Evolutionary conservation across 495 filamentous ascomycete genomes (phyloP).

Genomic region (Aspergillus taichungensis): DNA sequence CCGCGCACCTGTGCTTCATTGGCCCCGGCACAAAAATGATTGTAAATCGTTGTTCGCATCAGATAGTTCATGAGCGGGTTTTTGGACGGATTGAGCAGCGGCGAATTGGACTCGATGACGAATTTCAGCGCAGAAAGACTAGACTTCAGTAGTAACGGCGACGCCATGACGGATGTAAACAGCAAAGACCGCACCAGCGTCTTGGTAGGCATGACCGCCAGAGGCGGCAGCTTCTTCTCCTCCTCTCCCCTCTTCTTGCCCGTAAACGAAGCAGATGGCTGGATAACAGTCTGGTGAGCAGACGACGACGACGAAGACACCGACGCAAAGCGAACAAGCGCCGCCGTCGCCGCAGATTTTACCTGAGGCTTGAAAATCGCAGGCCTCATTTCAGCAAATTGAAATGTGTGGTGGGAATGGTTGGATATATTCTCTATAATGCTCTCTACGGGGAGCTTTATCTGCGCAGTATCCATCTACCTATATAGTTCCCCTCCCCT

Average conservation of each 20-base stretch:
- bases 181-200: constrained; percentile 64
- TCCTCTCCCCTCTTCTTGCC: neutral
- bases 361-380: constrained; percentile 3
- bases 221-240: constrained; percentile 24
- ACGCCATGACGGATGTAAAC: constrained; percentile 67
- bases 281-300: constrained; percentile 6
- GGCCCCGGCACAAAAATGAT: constrained; percentile 76
- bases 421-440: too few relatives aligned
- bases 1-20: constrained; percentile 49
- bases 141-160: constrained; percentile 52
- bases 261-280: neutral
- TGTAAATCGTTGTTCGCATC: constrained; percentile 72
- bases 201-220: constrained; percentile 59
- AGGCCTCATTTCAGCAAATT: constrained; percentile 1
- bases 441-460: too few relatives aligned
- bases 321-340: neutral
- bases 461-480: too few relatives aligned
- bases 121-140: constrained; percentile 51
- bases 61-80: constrained; percentile 49
- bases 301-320: constrained; percentile 2
- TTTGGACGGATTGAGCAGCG: constrained; percentile 46
- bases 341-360: neutral
- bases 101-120: constrained; percentile 53
- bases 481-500: too few relatives aligned
- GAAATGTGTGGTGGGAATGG: too few relatives aligned